A percentile compares a stretch with the other conserved stretches of the same genome.
phyloP scores from a whole-genome alignment of 139 green algal genomes.

The Chlamydomonas eustigma region DNA sequence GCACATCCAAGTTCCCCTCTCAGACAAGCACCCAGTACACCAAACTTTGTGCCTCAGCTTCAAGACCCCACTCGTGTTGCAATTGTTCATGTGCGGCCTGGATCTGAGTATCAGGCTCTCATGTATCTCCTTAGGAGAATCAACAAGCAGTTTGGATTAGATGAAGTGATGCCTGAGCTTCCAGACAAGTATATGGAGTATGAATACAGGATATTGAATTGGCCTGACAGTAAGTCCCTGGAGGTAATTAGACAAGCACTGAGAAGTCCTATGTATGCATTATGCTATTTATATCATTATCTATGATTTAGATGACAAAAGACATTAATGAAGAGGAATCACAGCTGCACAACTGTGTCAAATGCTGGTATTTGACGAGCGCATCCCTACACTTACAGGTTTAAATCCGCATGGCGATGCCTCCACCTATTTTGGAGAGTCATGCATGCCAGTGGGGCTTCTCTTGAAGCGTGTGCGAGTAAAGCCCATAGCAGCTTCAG shows the following conservation, averaged over 20 bases:
- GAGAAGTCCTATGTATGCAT: too few relatives aligned
- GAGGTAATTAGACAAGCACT: background rate
- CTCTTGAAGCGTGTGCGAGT: conserved; percentile 8
- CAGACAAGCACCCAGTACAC: too few relatives aligned
- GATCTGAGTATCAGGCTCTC: conserved; percentile 28
- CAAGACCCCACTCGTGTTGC: background rate
- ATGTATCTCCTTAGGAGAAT: conserved; percentile 27
- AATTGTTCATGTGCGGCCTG: conserved; percentile 22
- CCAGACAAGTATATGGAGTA: conserved; percentile 11
- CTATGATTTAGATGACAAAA: too few relatives aligned
- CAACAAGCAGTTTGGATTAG: conserved; percentile 14
- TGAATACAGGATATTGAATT: background rate
- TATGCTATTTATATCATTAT: too few relatives aligned
- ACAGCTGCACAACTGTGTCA: too few relatives aligned
- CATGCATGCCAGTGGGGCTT: background rate
- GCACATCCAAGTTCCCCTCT: too few relatives aligned
- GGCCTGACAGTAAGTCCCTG: background rate
- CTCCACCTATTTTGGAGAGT: background rate
- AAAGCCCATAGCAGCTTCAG: background rate
- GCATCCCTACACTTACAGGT: background rate
- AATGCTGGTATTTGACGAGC: too few relatives aligned
- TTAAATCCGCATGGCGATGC: conserved; percentile 17
- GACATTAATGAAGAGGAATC: too few relatives aligned
- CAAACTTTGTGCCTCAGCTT: too few relatives aligned
- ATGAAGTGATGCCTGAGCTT: conserved; percentile 26